Evolutionary conservation across 2,329 filamentous ascomycete genomes (phyloP).

Genomic region (Microdochium trichocladiopsis): DNA sequence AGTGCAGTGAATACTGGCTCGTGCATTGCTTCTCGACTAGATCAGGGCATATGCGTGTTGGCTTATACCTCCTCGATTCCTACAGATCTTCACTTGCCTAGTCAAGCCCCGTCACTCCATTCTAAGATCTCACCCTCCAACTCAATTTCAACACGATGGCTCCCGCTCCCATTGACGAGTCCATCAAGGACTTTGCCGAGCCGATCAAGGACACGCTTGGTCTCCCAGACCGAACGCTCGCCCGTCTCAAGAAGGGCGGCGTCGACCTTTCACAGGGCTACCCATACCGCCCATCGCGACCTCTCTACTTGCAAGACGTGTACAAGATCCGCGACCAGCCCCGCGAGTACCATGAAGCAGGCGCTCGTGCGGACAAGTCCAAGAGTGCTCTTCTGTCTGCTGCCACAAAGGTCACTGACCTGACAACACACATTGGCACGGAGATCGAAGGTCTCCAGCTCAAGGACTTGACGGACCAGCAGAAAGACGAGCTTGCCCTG

Average conservation of each 20-base stretch:
- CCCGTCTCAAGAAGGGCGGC: slow-evolving; percentile 59
- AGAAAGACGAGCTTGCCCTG: slow-evolving; percentile 55
- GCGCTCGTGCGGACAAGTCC: slow-evolving; percentile 55
- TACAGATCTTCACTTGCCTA: too few species aligned
- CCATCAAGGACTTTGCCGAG: slow-evolving; percentile 55
- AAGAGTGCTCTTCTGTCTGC: slow-evolving; percentile 55
- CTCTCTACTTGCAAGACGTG: slow-evolving; percentile 64
- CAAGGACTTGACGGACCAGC: slow-evolving; percentile 50
- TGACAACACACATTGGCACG: slow-evolving; percentile 56
- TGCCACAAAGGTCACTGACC: slow-evolving; percentile 54
- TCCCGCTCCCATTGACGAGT: slow-evolving; percentile 52
- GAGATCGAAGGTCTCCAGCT: slow-evolving; percentile 58
- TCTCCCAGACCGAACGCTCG: slow-evolving; percentile 48
- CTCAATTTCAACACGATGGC: slow-evolving; percentile 25
- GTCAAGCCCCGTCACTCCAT: too few species aligned
- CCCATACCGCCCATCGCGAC: slow-evolving; percentile 60
- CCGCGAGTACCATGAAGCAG: slow-evolving; percentile 50
- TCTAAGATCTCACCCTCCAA: neutral
- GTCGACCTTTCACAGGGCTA: slow-evolving; percentile 65
- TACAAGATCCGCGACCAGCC: slow-evolving; percentile 55
- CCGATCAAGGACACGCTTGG: slow-evolving; percentile 58
- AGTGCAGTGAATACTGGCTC: too few species aligned
- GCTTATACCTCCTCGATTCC: too few species aligned
- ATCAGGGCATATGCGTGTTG: too few species aligned
- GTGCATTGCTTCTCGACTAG: too few species aligned